Base-by-base conservation (phyloP, 768 basidiomycete genomes). In the Lyophyllum shimeji region DNA sequence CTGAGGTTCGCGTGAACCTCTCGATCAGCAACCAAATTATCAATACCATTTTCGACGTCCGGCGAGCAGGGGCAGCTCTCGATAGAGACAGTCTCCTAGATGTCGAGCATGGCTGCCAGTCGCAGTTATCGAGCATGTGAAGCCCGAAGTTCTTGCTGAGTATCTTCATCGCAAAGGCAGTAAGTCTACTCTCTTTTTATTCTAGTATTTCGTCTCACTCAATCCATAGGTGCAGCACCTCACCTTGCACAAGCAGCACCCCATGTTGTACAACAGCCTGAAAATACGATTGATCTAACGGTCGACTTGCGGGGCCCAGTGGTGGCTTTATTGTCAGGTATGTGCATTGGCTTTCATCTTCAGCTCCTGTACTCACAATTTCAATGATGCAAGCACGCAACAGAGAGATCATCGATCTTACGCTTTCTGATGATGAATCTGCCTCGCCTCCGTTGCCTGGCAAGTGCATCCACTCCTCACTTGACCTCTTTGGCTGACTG, bases 41-140 rank as follows among this genome's bases (percentile, higher is more conserved):
- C 23, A 20, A 43, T 18, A 23, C 25, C 18, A 27, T 50, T 18
- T 24, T 34, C 21, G 25, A 52, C 29, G 31, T 7, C 6, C 40
- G 25, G 25, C 21, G 40, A 12, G 15, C 24, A 42, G 42, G 50
- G 8, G 21, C 6, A 12, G 8, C 37, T 7, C 7, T 52, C 25
- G 43, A 40, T 23, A 7, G 12, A 37, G 27, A 6, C 20, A 33
- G 31, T 13, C 37, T 45, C 8, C 49, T 44, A 27, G 20, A 11
- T 25, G 33, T 29, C 48, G 39, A 9, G 47, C 54, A 31, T 55
- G 54, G 40, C 23, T 55, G 17, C 46, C 54, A 5, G 24, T 57
- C 3, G n/a, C 50, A 37, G n/a, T 52, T 21, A 27, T 57, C 21
- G 21, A 52, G 6, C 42, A 46, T 23, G 45, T 52, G n/a, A 40